Evolutionary conservation across 176 grass and related monocot genomes (phyloP).

Genomic region (maize (Zea mays)): DNA sequence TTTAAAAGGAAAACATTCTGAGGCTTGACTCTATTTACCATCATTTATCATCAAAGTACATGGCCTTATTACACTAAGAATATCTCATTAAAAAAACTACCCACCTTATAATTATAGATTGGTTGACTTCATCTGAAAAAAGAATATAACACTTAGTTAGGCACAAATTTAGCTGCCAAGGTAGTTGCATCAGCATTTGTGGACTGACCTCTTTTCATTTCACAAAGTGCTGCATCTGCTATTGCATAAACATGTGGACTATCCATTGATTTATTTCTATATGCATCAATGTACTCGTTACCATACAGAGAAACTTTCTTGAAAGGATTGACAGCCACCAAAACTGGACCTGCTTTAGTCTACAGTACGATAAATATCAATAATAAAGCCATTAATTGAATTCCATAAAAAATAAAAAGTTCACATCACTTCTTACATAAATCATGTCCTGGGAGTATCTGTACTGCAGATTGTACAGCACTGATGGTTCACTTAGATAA

Average conservation of each 20-base stretch:
- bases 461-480: conserved; percentile 90
- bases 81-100: conserved; percentile 30
- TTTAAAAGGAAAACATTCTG: neutral
- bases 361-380: conserved; percentile 47
- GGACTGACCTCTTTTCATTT: conserved; percentile 89
- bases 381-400: conserved; percentile 43
- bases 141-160: conserved; percentile 39
- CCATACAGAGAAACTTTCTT: conserved; percentile 93
- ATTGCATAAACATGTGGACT: conserved; percentile 97
- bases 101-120: conserved; percentile 98
- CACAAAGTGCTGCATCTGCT: conserved; percentile 79
- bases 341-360: conserved; percentile 99
- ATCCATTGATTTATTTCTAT: conserved; percentile 76
- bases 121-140: conserved; percentile 97
- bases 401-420: neutral
- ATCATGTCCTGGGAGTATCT: conserved; percentile 87
- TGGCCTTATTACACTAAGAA: neutral
- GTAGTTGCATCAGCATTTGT: conserved; percentile 27
- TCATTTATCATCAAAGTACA: conserved; percentile 13
- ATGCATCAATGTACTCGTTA: conserved; percentile 78
- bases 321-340: conserved; percentile 95
- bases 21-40: neutral
- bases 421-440: conserved; percentile 70
- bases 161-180: conserved; percentile 33
- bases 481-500: conserved; percentile 96